A percentile compares a stretch with the other conserved stretches of the same genome.
Conservation (phyloP, 139 green algal species). For the Pseudopediastrum boryanum region DNA sequence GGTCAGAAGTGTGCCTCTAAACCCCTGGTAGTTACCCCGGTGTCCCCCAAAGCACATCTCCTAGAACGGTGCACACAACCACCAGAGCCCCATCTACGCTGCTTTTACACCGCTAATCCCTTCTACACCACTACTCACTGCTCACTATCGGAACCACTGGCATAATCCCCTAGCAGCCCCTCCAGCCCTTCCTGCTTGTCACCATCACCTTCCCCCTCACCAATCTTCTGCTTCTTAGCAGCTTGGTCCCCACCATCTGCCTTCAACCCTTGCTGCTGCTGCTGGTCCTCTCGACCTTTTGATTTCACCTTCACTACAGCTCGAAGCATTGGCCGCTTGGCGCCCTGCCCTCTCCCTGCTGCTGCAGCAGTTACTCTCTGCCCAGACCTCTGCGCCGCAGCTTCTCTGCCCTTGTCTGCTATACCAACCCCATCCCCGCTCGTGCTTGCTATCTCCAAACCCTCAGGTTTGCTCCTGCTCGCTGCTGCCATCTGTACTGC, state of each 20-base stretch:
- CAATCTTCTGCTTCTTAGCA: neutral
- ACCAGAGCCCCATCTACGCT: no score
- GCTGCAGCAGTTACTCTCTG: neutral
- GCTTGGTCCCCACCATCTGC: neutral
- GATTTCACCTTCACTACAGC: constrained; percentile 23
- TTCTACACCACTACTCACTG: no score
- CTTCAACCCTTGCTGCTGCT: neutral
- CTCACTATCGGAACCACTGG: constrained; percentile 16
- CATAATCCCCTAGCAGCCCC: constrained; percentile 25
- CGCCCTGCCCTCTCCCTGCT: neutral
- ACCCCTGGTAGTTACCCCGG: no score
- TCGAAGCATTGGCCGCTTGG: constrained; percentile 3
- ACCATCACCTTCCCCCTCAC: neutral
- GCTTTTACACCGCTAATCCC: no score
- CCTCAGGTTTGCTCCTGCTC: neutral
- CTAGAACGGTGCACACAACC: no score
- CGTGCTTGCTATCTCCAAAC: neutral
- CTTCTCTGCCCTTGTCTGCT: constrained; percentile 3
- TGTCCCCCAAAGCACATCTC: no score
- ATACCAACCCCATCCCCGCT: neutral
- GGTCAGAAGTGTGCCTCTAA: no score
- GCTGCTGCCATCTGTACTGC: constrained; percentile 17
- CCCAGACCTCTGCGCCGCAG: neutral
- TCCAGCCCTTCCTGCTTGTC: neutral
- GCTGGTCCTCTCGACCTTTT: constrained; percentile 2